A percentile compares a stretch with the other conserved stretches of the same genome.
Conservation (phyloP, 129 eudicot genomes). For the Glebionis coronaria region DNA sequence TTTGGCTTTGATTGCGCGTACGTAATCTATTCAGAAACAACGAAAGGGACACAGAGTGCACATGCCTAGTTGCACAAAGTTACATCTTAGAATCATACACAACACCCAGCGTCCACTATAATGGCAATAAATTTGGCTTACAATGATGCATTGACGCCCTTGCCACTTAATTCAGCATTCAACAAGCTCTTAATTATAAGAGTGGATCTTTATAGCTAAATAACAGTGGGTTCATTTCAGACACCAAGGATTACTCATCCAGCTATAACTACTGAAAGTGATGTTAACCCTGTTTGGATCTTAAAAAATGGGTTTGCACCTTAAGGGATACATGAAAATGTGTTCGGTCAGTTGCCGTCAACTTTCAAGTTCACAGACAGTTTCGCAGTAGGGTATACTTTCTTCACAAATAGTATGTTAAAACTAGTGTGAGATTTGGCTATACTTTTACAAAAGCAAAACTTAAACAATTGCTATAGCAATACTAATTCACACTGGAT, state of each 20-base stretch:
- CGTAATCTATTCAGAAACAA: slow-evolving; percentile 1
- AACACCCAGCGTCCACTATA: neutral
- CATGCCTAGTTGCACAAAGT: neutral
- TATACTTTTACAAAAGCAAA: too few relatives aligned
- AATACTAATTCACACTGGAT: too few relatives aligned
- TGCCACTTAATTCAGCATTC: neutral
- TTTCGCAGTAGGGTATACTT: too few relatives aligned
- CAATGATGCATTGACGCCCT: neutral
- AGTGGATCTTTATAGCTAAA: neutral
- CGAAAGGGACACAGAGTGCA: neutral
- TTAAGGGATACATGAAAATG: neutral
- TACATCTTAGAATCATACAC: neutral
- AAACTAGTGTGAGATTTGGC: too few relatives aligned
- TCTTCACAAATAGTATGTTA: too few relatives aligned
- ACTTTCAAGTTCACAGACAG: too few relatives aligned
- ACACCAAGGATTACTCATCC: too few relatives aligned
- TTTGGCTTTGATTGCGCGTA: slow-evolving; percentile 3
- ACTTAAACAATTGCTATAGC: too few relatives aligned
- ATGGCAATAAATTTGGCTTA: neutral
- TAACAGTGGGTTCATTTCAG: too few relatives aligned
- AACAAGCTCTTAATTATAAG: neutral
- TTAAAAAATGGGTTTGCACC: too few relatives aligned
- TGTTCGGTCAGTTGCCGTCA: neutral
- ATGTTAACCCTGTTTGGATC: neutral
- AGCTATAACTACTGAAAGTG: too few relatives aligned